Evolutionary conservation across 2,329 filamentous ascomycete species (phyloP).

Genomic region (Botrytis squamosa): DNA sequence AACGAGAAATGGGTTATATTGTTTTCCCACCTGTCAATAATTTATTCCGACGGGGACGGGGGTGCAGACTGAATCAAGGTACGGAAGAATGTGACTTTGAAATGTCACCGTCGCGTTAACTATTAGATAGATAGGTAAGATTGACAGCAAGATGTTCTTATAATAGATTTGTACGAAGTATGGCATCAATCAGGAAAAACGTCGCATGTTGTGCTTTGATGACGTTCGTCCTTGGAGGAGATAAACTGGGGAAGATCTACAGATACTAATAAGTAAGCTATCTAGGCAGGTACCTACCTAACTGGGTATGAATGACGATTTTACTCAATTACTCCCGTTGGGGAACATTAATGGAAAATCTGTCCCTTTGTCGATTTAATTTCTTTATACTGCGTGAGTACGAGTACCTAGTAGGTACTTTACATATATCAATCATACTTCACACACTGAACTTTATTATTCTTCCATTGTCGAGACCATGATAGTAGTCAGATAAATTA

Average conservation of each 20-base stretch:
- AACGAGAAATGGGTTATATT: slow-evolving; percentile 3
- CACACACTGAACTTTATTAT: too few species aligned
- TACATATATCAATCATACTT: neutral
- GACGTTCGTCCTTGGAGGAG: neutral
- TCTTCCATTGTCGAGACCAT: neutral
- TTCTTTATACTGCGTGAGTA: neutral
- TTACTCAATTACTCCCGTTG: neutral
- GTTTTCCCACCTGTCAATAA: slow-evolving; percentile 6
- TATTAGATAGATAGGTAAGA: neutral
- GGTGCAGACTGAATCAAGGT: neutral
- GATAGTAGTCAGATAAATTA: neutral
- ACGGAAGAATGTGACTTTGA: neutral
- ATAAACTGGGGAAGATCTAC: neutral
- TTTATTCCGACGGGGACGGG: slow-evolving; percentile 6
- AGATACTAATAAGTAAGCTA: neutral
- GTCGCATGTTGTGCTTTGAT: neutral
- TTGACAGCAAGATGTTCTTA: neutral
- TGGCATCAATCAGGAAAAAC: neutral
- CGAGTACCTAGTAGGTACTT: too few species aligned
- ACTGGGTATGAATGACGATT: neutral
- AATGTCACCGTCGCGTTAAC: neutral
- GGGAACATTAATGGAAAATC: neutral
- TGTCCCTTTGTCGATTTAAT: neutral
- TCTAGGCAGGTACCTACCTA: too few species aligned
- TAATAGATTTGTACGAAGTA: neutral